These are phyloP conservation scores for Pseudomicrostroma phylloplanum DNA, from an alignment of 1,284 basidiomycete species.

Conservation along the genomic window DNA sequence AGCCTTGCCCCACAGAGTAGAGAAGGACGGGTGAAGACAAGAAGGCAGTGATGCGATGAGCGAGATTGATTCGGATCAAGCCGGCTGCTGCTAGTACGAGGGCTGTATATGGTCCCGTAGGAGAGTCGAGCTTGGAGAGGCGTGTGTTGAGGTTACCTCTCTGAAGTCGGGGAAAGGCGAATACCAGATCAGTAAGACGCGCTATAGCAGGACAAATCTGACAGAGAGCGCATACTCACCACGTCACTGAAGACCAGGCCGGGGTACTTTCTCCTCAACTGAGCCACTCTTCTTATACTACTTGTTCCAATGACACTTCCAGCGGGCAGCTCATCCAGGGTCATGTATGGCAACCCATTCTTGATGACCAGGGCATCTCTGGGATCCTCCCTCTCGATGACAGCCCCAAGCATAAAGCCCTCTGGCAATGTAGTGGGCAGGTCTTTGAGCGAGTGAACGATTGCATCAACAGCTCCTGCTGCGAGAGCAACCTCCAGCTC, in stretches of 20 bases:
- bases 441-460: constrained; percentile 91
- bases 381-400: constrained; percentile 81
- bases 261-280: constrained; percentile 74
- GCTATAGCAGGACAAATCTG: no score
- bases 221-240: no score
- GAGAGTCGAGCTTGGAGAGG: constrained; percentile 80
- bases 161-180: constrained; percentile 6
- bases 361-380: constrained; percentile 85
- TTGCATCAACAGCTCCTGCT: constrained; percentile 72
- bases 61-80: constrained; percentile 71
- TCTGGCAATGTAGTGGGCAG: constrained; percentile 79
- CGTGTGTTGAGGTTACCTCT: constrained; percentile 62
- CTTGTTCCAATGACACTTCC: constrained; percentile 90
- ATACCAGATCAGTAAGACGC: background rate
- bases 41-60: constrained; percentile 69
- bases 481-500: constrained; percentile 81
- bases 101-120: constrained; percentile 74
- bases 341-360: constrained; percentile 63
- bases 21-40: constrained; percentile 66
- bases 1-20: constrained; percentile 91
- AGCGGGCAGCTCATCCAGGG: constrained; percentile 74
- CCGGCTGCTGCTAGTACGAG: constrained; percentile 92
- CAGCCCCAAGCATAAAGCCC: constrained; percentile 77
- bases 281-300: constrained; percentile 85
- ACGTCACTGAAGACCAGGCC: constrained; percentile 79